Evolutionary conservation across 108 stramenopile species (phyloP), one percentile per base, ranked within the genome.

Genomic region (Discostella pseudostelligera): DNA sequence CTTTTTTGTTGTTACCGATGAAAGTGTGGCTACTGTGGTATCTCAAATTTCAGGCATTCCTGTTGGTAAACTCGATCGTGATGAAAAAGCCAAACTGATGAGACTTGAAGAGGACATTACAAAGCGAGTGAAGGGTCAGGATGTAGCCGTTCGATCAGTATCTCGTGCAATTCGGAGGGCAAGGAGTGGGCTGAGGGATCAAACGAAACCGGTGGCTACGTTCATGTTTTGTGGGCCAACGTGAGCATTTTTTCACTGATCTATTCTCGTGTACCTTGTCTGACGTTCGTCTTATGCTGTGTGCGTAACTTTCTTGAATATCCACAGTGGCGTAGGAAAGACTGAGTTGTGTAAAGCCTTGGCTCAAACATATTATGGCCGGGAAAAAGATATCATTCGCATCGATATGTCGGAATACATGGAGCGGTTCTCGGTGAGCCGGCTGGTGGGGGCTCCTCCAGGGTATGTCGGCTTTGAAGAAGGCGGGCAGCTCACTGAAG

Each of bases 401-500:
- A 95, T 98, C 45, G 97, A 98, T 68, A 87, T 87, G 83, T 87
- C 84, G 24, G 89, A 97, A 76, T 97, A 96, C 79, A 95, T 95
- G 96, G 96, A 97, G 76, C 82, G 93, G 53, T 93, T 93, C 64
- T 81, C 95, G 19, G 93, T 94, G 9, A 84, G 85, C 66, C 80
- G 96, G 48, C 80, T 96, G 62, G 83, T 97, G 17, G 97, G 97
- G 8, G 84, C 96, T 25, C 95, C 96, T 8, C 97, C 96, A 13
- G 97, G 97, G 44, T 90, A 90, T 48, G 85, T 90, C 47, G 97
- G 97, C 21, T 95, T 96, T 74, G 97, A 97, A 44, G 90, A 96
- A 65, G 97, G 97, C 28, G 97, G 97, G 29, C 96, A 96, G 74
- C 80, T 98, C 9, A 98, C 97, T 16, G 94, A 98, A 65, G 96